phyloP scores from a whole-genome alignment of 2,329 filamentous ascomycete species.

The Colletotrichum australisinense region DNA sequence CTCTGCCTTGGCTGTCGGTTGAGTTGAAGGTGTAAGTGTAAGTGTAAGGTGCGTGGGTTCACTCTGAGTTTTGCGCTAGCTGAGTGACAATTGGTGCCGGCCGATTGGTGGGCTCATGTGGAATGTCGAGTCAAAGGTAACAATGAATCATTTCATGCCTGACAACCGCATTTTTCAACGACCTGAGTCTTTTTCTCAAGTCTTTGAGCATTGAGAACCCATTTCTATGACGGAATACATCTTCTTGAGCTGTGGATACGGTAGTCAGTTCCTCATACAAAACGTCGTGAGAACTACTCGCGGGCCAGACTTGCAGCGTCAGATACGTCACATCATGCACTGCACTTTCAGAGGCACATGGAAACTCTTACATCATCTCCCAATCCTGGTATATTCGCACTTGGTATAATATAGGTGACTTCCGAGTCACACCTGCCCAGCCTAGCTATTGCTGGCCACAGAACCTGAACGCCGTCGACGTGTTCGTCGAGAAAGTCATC shows the following conservation, averaged over 20 bases:
- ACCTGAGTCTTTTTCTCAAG: too few species aligned
- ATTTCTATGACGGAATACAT: background rate
- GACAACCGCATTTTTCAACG: background rate
- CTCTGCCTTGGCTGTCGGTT: background rate
- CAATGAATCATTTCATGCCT: background rate
- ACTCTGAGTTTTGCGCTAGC: constrained; percentile 28
- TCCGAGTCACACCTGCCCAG: background rate
- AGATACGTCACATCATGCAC: background rate
- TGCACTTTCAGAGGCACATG: background rate
- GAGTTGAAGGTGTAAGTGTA: background rate
- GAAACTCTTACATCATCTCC: background rate
- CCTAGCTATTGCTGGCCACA: background rate
- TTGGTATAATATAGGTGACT: constrained; percentile 29
- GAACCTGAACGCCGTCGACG: constrained; percentile 12
- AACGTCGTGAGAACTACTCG: too few species aligned
- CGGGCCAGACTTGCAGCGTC: background rate
- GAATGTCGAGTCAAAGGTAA: constrained; percentile 4
- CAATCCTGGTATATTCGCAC: constrained; percentile 1
- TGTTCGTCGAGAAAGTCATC: background rate
- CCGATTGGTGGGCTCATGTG: constrained; percentile 26
- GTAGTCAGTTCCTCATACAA: too few species aligned
- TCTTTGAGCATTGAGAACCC: background rate
- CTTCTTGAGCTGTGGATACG: background rate
- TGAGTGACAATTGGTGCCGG: constrained; percentile 13
- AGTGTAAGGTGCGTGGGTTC: background rate